phyloP scores from a whole-genome alignment of 139 green algal species.

The Picochlorum sp. region DNA sequence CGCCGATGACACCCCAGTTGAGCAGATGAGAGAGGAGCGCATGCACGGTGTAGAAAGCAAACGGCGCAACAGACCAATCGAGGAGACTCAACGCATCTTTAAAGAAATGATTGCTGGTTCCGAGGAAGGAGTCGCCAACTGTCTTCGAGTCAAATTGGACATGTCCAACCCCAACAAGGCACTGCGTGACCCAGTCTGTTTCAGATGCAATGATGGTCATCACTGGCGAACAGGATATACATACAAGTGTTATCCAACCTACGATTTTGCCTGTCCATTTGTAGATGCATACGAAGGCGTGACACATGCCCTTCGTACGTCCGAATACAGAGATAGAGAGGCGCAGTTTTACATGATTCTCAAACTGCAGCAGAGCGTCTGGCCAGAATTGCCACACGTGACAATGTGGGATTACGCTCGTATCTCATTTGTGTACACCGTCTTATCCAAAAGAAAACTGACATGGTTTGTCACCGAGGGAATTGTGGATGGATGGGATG shows the following conservation, averaged over 20 bases:
- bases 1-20: slow-evolving; percentile 87
- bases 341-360: slow-evolving; percentile 85
- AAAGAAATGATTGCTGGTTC: slow-evolving; percentile 84
- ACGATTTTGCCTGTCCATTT: slow-evolving; percentile 97
- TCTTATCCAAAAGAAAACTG: slow-evolving; percentile 97
- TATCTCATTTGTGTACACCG: slow-evolving; percentile 63
- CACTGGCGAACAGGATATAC: slow-evolving; percentile 86
- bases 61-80: slow-evolving; percentile 50
- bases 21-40: slow-evolving; percentile 85
- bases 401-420: slow-evolving; percentile 94
- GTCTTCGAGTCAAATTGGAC: slow-evolving; percentile 90
- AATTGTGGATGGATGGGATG: slow-evolving; percentile 84
- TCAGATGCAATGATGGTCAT: slow-evolving; percentile 82
- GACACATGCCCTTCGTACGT: slow-evolving; percentile 91
- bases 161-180: slow-evolving; percentile 67
- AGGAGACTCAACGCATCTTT: slow-evolving; percentile 81
- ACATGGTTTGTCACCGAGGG: slow-evolving; percentile 83
- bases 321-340: slow-evolving; percentile 89
- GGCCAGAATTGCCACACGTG: slow-evolving; percentile 68
- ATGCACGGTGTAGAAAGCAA: slow-evolving; percentile 71
- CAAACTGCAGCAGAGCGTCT: slow-evolving; percentile 56
- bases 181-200: slow-evolving; percentile 91
- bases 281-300: slow-evolving; percentile 90
- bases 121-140: slow-evolving; percentile 60
- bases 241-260: slow-evolving; percentile 97